These are phyloP conservation scores for Prunus yedoensis DNA, from an alignment of 331 rosid genomes.

Conservation along the genomic window DNA sequence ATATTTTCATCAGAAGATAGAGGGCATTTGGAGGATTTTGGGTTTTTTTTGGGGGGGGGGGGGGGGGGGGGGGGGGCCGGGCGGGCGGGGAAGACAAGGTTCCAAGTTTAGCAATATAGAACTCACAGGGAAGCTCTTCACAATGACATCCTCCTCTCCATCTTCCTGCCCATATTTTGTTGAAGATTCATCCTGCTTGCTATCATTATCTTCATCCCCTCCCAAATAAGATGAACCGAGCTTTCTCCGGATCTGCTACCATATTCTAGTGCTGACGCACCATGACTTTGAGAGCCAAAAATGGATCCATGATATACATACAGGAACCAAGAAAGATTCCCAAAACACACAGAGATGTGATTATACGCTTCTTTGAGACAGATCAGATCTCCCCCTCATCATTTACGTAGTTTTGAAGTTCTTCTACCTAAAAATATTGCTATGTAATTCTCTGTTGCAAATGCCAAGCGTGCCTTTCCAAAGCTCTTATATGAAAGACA, in stretches of 20 bases:
- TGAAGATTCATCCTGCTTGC: conserved; percentile 70
- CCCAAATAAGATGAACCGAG: conserved; percentile 80
- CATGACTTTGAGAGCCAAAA: conserved; percentile 61
- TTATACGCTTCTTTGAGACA: conserved; percentile 68
- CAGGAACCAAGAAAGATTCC: conserved; percentile 67
- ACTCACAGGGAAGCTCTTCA: conserved; percentile 88
- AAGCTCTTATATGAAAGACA: conserved; percentile 16
- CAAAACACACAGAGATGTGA: conserved; percentile 56
- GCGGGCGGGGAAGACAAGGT: not conserved
- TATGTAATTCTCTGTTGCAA: conserved; percentile 14
- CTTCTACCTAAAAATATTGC: conserved; percentile 30
- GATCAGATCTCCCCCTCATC: conserved; percentile 87
- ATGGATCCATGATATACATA: conserved; percentile 83
- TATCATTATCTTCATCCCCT: conserved; percentile 60
- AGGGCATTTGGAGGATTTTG: not conserved
- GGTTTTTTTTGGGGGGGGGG: not conserved
- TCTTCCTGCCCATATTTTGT: conserved; percentile 53
- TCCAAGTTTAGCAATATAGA: conserved; percentile 16
- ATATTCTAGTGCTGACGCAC: conserved; percentile 74
- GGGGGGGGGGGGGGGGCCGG: too few relatives aligned
- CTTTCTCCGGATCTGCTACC: conserved; percentile 74
- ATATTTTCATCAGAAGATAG: not conserved
- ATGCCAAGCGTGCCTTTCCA: conserved; percentile 11
- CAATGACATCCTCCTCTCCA: conserved; percentile 41
- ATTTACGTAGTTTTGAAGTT: conserved; percentile 39